These are phyloP conservation scores for Ophiostoma ips DNA, from an alignment of 2,329 filamentous ascomycete genomes.

Conservation along the genomic window DNA sequence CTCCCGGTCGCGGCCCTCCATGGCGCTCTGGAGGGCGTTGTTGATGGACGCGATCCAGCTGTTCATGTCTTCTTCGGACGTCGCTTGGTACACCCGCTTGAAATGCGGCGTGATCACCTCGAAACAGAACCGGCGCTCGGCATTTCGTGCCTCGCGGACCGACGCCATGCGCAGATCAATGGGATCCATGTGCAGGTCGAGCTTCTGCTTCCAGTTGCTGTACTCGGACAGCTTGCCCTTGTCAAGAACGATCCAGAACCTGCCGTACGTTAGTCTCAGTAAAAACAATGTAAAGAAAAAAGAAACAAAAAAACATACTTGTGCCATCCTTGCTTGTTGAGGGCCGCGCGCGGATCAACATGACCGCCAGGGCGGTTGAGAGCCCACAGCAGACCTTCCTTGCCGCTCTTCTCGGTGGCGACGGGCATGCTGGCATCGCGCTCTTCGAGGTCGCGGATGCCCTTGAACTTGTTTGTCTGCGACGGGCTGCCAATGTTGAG, in stretches of 20 bases:
- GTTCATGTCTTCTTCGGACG: slow-evolving; percentile 94
- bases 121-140: slow-evolving; percentile 91
- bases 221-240: slow-evolving; percentile 96
- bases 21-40: slow-evolving; percentile 89
- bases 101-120: slow-evolving; percentile 95
- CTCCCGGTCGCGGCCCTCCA: slow-evolving; percentile 61
- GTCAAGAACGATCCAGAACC: slow-evolving; percentile 94
- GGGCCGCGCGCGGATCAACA: slow-evolving; percentile 71
- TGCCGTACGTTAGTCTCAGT: not conserved
- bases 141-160: slow-evolving; percentile 86
- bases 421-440: slow-evolving; percentile 45
- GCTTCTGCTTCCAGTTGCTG: slow-evolving; percentile 96
- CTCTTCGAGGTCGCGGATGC: slow-evolving; percentile 84
- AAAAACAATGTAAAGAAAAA: not conserved
- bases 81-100: slow-evolving; percentile 93
- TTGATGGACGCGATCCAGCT: slow-evolving; percentile 95
- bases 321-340: slow-evolving; percentile 98
- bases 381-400: slow-evolving; percentile 91
- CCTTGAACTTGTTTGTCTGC: slow-evolving; percentile 59
- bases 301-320: slow-evolving; percentile 38
- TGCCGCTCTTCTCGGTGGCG: slow-evolving; percentile 49
- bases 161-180: slow-evolving; percentile 96
- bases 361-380: slow-evolving; percentile 85
- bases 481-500: slow-evolving; percentile 35
- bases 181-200: slow-evolving; percentile 94